Base-by-base conservation (phyloP, 257 asterid genomes). In the Nicotiana obtusifolia region DNA sequence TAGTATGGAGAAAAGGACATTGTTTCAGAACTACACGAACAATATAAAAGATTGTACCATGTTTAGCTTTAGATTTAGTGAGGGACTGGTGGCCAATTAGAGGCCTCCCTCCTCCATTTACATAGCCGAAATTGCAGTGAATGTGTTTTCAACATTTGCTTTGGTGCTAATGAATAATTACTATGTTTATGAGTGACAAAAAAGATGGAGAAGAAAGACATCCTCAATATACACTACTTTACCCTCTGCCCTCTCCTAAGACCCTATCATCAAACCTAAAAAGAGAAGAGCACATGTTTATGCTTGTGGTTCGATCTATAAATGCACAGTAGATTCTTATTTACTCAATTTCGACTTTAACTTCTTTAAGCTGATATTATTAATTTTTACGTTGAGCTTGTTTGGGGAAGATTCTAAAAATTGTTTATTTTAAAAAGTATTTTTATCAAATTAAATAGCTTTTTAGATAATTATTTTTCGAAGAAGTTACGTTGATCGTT, bases 41-140 rank as follows among this genome's bases (percentile, higher is more conserved):
- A 87, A 86, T 22, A 88, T 90, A 90, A 90, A 89, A 92, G 92
- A 90, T 92, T 87, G 88, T 88, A 87, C 89, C 84, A 22, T 57
- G 83, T 86, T 81, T 90, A 86, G 88, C 82, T 84, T 64, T 56
- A 90, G 95, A 90, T 88, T 87, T 87, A 79, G 81, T 91, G 88
- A 86, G 28, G 56, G 16, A 68, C 31, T 68, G 56, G 5, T 68
- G 56, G 56, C 17, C 56, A 37, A 68, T n/a, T 37, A 5, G 26
- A 37, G 19, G 56, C 11, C 47, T 41, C 77, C n/a, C n/a, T 1
- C 31, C 76, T 41, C 77, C 11, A 68, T 5, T 53, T 6, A 56
- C n/a, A 16, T 5, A 60, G 65, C 30, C 30, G 65, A 60, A 60
- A 3, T 60, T 60, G 14, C 65, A 20, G 65, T 20, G 65, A 60